Evolutionary conservation across 495 filamentous ascomycete species (phyloP), one percentile per base, ranked within the genome.

Genomic region (Penicillium antarcticum): DNA sequence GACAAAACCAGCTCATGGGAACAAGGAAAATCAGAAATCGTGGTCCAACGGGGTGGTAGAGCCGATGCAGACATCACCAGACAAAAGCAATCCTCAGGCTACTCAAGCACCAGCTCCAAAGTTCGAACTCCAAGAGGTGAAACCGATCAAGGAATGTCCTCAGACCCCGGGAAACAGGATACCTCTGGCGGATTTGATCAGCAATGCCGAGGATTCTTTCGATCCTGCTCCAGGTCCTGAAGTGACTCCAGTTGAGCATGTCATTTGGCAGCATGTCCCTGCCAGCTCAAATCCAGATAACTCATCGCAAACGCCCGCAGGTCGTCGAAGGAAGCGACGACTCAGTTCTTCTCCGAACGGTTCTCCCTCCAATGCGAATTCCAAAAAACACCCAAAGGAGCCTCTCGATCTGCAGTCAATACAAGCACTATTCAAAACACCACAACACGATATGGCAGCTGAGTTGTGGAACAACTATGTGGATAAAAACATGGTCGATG

Each of bases 401-500:
- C 52, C 72, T 23, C 66, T 77, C 36, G 71, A 79, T 44, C 57
- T 82, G 35, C 75, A 81, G 49, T 73, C 72, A 29, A 61, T 86
- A 17, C 77, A 81, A 33, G 65, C 74, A n/a, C 68, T 78, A 2
- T 71, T 87, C 32, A 85, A 79, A 45, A 91, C 91, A 0, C 89
- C 89, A 19, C 84, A 88, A 50, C 81, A 84, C 37, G 94, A 98
- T 66, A 87, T 92, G 21, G 87, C 87, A 0, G 69, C 83, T 29
- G 91, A 96, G 45, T 69, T 96, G n/a, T 95, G 90, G 91, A 89
- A 85, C 56, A 84, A 87, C 16, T 95, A 89, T 61, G 80, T 76
- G 49, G 74, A 75, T 8, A 75, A 78, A 47, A 69, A 71, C 48
- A 68, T 67, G 42, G 51, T 69, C 13, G 71, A 74, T 41, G 62